phyloP scores from a whole-genome alignment of 2,329 filamentous ascomycete genomes.

The Coniochaeta hoffmannii region DNA sequence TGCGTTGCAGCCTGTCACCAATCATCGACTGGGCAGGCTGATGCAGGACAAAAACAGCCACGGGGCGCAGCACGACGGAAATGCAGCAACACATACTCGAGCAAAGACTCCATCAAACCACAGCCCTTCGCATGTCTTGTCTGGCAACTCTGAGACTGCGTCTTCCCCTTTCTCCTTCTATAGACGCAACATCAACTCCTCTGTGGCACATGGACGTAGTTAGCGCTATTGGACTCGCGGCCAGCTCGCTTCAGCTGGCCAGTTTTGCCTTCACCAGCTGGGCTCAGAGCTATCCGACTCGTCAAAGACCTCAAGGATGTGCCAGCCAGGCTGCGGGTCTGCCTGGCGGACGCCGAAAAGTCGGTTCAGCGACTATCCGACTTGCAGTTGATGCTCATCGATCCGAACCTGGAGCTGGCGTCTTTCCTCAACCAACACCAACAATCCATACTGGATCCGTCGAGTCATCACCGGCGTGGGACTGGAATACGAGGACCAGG shows the following conservation, averaged over 20 bases:
- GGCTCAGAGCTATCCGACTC: background rate
- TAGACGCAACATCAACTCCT: background rate
- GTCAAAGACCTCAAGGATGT: background rate
- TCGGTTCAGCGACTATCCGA: background rate
- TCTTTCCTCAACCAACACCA: background rate
- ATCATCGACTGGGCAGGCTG: no score
- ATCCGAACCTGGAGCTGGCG: background rate
- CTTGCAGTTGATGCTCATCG: background rate
- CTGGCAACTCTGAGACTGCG: background rate
- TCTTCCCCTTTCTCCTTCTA: background rate
- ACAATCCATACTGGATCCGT: background rate
- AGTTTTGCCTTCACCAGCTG: background rate
- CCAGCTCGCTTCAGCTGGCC: background rate
- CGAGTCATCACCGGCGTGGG: background rate
- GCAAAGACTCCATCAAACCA: background rate
- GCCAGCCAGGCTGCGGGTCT: background rate
- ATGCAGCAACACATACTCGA: no score
- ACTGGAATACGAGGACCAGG: background rate
- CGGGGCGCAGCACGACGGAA: no score
- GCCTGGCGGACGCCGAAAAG: background rate
- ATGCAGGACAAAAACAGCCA: no score
- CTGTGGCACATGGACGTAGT: background rate
- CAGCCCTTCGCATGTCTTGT: background rate
- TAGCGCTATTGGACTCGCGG: background rate
- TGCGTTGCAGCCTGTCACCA: no score